Evolutionary conservation across 805 yeast genomes (phyloP), one percentile per base, ranked within the genome.

Genomic region (Grigorovia jiainica): DNA sequence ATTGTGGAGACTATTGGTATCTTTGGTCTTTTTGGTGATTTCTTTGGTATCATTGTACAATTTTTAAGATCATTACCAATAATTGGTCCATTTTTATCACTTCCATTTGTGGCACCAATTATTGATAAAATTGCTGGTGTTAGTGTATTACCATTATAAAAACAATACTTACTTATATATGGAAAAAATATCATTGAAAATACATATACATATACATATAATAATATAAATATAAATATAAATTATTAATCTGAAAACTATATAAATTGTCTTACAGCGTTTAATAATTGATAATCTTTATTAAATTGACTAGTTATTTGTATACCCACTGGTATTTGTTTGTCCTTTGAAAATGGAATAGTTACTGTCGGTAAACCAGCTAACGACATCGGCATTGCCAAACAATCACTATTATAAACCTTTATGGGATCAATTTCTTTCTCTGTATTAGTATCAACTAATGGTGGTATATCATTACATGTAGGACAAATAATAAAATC

Each of bases 281-380:
- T 65, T 16, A 92, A 59, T 0, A 89, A 76, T 2, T 68, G 61
- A 9, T 63, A 53, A 55, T 92, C 99, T 51, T 82, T 80, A 10
- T 96, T 97, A 55, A 67, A 82, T 57, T 90, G 97, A 1, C 89
- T 95, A 55, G 81, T 73, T 2, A 92, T 50, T 56, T 94, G 97
- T 21, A 92, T 65, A 0, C 95, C 95, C 11, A 31, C 10, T 9
- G 74, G 63, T 1, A 63, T 60, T 1, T 63, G 60, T 2, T 53
- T 53, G n/a, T 27, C 31, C 4, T 43, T 31, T 5, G 47, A 53
- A 51, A 72, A 70, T 0, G 99, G 99, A 2, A 89, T 65, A 1
- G 82, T 73, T 9, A 90, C 70, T 0, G 95, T 76, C 1, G 99
- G 99, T 2, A 90, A 59, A 0, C 97, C 97, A 0, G 95, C 94